A percentile compares a stretch with the other conserved stretches of the same genome.
Conservation (phyloP, 176 grass and related monocot species). For the Zizania latifolia region DNA sequence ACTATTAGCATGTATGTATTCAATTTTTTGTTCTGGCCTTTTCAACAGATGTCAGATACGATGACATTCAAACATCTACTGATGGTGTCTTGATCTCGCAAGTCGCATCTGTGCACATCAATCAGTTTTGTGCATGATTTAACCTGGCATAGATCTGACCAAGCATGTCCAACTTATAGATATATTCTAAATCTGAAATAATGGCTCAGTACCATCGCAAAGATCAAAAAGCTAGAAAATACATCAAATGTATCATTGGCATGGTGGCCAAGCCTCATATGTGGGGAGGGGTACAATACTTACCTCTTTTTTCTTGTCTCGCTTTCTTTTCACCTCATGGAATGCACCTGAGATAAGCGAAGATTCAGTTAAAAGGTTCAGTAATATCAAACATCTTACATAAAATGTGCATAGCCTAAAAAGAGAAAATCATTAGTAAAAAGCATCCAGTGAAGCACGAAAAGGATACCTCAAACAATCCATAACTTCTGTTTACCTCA, state of each 20-base stretch:
- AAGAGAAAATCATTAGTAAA: neutral
- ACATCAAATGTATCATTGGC: no score
- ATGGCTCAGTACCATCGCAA: neutral
- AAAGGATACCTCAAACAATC: conserved; percentile 16
- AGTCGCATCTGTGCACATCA: neutral
- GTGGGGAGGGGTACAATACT: neutral
- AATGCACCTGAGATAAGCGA: conserved; percentile 59
- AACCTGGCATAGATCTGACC: neutral
- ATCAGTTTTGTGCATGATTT: neutral
- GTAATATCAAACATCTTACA: neutral
- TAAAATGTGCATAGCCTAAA: neutral
- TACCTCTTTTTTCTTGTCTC: conserved; percentile 87
- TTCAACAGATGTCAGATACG: neutral
- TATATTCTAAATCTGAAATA: neutral
- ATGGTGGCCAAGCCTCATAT: no score
- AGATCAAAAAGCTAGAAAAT: neutral
- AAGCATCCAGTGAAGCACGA: conserved; percentile 12
- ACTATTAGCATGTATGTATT: neutral
- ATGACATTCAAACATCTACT: neutral
- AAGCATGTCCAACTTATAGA: neutral
- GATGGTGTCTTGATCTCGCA: neutral
- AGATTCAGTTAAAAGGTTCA: conserved; percentile 12
- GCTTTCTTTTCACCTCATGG: conserved; percentile 77
- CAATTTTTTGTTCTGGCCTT: neutral
- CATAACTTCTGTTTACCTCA: conserved; percentile 18